phyloP scores from a whole-genome alignment of 73 alveolate genomes.

The Tetrahymena malaccensis region DNA sequence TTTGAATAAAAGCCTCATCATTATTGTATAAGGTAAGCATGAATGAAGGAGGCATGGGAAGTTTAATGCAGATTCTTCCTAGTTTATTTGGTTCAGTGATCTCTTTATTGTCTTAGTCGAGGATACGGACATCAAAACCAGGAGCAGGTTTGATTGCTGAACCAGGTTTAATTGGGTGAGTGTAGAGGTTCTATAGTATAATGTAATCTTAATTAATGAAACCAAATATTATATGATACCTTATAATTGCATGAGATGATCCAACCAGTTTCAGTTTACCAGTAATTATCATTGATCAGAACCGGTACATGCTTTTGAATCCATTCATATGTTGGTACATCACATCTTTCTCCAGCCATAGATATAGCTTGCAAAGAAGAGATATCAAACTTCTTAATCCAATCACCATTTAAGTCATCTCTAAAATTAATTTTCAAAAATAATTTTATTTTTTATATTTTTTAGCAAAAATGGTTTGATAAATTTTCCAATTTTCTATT shows the following conservation, averaged over 20 bases:
- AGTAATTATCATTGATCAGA: conserved; percentile 94
- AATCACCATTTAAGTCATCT: conserved; percentile 93
- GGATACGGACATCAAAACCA: conserved; percentile 83
- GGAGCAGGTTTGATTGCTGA: conserved; percentile 90
- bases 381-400: conserved; percentile 67
- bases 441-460: no score
- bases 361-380: conserved; percentile 63
- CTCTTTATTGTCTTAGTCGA: conserved; percentile 69
- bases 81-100: conserved; percentile 45
- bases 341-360: conserved; percentile 99
- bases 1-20: conserved; percentile 87
- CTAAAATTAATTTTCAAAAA: background rate
- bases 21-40: conserved; percentile 93
- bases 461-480: no score
- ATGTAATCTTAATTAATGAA: background rate
- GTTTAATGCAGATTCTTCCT: conserved; percentile 86
- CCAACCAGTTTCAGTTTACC: conserved; percentile 99
- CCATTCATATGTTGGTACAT: conserved; percentile 95
- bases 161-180: conserved; percentile 72
- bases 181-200: background rate
- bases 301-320: conserved; percentile 56
- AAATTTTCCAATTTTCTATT: no score
- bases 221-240: background rate
- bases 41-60: conserved; percentile 99
- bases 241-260: conserved; percentile 64